Conservation (phyloP, 148 eudicot genomes). For the Persicaria tinctoria region DNA sequence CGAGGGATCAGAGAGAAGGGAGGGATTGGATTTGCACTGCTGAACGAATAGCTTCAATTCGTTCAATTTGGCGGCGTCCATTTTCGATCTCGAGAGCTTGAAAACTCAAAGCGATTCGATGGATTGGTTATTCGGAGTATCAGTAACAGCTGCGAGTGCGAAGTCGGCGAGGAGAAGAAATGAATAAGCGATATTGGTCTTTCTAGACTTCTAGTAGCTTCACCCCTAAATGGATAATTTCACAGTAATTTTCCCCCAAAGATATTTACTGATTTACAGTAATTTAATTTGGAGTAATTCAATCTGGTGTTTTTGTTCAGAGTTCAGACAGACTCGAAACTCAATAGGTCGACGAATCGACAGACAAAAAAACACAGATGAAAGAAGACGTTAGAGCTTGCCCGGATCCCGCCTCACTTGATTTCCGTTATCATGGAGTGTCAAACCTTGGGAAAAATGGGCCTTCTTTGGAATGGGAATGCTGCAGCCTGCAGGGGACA, state of each 20-base stretch:
- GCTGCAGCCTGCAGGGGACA: too few relatives aligned
- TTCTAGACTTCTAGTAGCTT: constrained; percentile 1
- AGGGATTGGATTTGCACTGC: constrained; percentile 59
- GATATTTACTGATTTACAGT: too few relatives aligned
- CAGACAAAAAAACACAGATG: too few relatives aligned
- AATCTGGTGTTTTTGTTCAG: too few relatives aligned
- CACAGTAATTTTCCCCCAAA: background rate
- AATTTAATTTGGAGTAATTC: too few relatives aligned
- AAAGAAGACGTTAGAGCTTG: too few relatives aligned
- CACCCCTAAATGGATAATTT: constrained; percentile 5
- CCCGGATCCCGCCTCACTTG: too few relatives aligned
- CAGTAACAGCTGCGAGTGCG: background rate
- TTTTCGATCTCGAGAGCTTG: constrained; percentile 13
- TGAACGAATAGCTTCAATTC: constrained; percentile 56
- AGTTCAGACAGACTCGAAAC: too few relatives aligned
- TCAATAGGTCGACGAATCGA: too few relatives aligned
- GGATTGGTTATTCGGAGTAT: background rate
- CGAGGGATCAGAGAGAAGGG: constrained; percentile 61
- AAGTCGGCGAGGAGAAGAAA: background rate
- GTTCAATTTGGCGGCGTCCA: constrained; percentile 55
- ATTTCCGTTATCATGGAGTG: too few relatives aligned
- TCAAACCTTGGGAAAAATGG: too few relatives aligned
- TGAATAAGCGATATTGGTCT: background rate
- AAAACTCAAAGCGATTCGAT: background rate
- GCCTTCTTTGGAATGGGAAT: too few relatives aligned